Conservation (phyloP, 2,329 filamentous ascomycete species). For the Pezicula carpinea region DNA sequence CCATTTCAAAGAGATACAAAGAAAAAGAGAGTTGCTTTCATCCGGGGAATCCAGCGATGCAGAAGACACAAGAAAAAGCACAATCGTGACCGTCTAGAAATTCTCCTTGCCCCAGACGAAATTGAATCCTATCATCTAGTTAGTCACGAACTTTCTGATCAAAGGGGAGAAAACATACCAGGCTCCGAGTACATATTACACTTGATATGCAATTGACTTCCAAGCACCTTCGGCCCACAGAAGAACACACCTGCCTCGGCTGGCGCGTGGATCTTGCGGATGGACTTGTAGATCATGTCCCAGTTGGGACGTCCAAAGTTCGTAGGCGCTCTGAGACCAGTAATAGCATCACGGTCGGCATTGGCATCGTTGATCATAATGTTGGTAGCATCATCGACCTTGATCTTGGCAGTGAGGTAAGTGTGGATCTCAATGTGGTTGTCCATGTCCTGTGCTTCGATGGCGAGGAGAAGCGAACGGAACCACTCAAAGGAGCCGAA, state of each 20-base stretch:
- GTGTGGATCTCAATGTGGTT: conserved; percentile 86
- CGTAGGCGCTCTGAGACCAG: conserved; percentile 73
- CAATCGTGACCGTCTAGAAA: conserved; percentile 32
- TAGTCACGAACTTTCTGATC: conserved; percentile 1
- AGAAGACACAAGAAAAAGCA: too few species aligned
- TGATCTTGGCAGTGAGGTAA: conserved; percentile 83
- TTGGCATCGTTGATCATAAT: conserved; percentile 92
- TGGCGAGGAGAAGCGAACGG: conserved; percentile 74
- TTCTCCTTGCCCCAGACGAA: conserved; percentile 45
- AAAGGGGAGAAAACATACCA: conserved; percentile 49
- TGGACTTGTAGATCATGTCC: conserved; percentile 84
- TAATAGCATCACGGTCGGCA: conserved; percentile 79
- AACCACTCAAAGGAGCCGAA: conserved; percentile 91
- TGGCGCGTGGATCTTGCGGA: conserved; percentile 72
- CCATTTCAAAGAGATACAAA: too few species aligned
- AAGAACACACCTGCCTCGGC: conserved; percentile 78
- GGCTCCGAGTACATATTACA: conserved; percentile 87
- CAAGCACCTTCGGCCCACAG: conserved; percentile 77
- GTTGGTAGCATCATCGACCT: conserved; percentile 79
- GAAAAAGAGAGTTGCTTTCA: too few species aligned
- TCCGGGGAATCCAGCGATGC: too few species aligned
- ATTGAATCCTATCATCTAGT: conserved; percentile 22
- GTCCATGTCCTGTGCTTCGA: conserved; percentile 80
- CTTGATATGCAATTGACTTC: conserved; percentile 72
- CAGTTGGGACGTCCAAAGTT: conserved; percentile 86